Evolutionary conservation across 257 asterid genomes (phyloP), one percentile per base, ranked within the genome.

Genomic region (Solanum dulcamara): DNA sequence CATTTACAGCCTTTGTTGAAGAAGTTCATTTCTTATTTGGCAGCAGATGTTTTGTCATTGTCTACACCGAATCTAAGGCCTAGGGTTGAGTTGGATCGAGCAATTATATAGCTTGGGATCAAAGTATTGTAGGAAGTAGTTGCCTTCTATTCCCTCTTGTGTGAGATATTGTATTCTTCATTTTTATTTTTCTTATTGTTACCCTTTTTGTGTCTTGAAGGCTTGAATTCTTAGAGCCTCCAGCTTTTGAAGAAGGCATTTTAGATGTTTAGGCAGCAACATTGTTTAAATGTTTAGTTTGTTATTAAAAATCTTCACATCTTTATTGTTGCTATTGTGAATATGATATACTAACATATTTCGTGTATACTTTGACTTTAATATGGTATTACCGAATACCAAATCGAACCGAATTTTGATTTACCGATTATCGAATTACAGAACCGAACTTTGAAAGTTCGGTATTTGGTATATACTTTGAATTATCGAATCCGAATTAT

Each of bases 71-170:
- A 91, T 89, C 88, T 94, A 84, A 93, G 99, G 91, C 94, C 97
- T 55, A 95, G 99, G 94, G 89, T 93, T 85, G 96, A 95, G 89
- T 91, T 95, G 91, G 98, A 96, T 85, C 94, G 94, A 71, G 82
- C 90, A 83, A 88, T 98, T 85, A 97, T 96, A 87, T 96, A 98
- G 99, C 97, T 96, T 89, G 98, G 99, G 91, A 94, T 96, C 92
- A 96, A 96, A 91, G 92, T 97, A 90, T 86, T 96, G 99, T 96
- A 95, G 91, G 99, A 90, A 90, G 89, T 91, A 86, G 91, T 90
- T 89, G 87, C 81, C 90, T 89, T 90, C 70, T 82, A 86, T 90
- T 84, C 84, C 83, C 72, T 26, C 81, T 84, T 86, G 62, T 86
- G 84, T 81, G 40, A 48, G 83, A 62, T 77, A 87, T 80, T 72